Evolutionary conservation across 306 rosid species (phyloP).

Genomic region (Luffa aegyptiaca): DNA sequence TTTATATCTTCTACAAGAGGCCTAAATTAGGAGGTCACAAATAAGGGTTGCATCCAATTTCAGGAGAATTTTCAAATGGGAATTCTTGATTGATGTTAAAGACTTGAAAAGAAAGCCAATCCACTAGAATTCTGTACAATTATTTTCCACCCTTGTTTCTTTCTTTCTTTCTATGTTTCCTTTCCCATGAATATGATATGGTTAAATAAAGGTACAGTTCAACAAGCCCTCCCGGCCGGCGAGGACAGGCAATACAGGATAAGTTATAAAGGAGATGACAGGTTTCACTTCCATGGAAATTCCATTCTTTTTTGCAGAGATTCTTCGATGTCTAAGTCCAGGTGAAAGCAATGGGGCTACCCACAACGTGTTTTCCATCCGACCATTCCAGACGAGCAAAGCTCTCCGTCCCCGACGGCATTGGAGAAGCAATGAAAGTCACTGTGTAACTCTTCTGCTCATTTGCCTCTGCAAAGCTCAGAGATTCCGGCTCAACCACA

Average conservation of each 20-base stretch:
- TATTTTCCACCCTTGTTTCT: background rate
- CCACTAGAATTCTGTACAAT: constrained; percentile 5
- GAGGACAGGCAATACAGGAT: background rate
- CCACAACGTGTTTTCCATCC: constrained; percentile 68
- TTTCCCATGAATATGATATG: constrained; percentile 2
- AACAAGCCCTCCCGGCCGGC: background rate
- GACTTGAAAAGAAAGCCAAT: background rate
- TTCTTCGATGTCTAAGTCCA: constrained; percentile 42
- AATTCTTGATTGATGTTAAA: background rate
- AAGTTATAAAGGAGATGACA: background rate
- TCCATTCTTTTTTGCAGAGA: background rate
- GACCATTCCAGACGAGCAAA: constrained; percentile 76
- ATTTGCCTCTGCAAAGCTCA: constrained; percentile 28
- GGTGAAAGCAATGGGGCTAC: constrained; percentile 69
- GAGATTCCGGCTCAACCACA: constrained; percentile 49
- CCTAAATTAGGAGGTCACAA: background rate
- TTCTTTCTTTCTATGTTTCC: background rate
- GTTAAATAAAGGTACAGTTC: background rate
- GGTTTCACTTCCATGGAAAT: background rate
- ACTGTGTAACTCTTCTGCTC: constrained; percentile 68
- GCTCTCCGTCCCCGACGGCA: constrained; percentile 50
- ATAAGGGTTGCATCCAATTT: background rate
- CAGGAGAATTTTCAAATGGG: background rate
- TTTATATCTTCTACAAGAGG: background rate
- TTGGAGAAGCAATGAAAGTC: constrained; percentile 38